Base-by-base conservation (phyloP, 148 eudicot species). In the Dysphania ambrosioides region DNA sequence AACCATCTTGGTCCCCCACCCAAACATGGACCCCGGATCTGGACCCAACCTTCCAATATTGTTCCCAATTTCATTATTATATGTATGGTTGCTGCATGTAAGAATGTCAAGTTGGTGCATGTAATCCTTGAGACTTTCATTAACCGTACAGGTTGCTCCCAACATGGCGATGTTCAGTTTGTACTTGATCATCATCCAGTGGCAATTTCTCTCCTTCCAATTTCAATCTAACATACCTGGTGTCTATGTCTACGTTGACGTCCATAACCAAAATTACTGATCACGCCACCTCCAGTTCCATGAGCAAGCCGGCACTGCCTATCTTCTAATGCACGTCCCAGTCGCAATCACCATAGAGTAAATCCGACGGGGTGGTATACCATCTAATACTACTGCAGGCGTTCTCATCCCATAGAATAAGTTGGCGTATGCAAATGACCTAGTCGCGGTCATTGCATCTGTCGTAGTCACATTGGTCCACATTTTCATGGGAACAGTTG, bases 1-100 rank as follows among this genome's bases (percentile, higher is more conserved):
- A 90, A 90, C 96, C 92, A 90, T 49, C 92, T 84, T 30, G 90
- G 92, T 32, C 88, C 87, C 5, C 87, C 88, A 29, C 91, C 86
- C 8, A 38, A 38, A 38, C 8, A 3, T 38, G 42, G 42, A 38
- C 42, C 42, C n/a, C n/a, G n/a, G n/a, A n/a, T n/a, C n/a, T n/a
- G n/a, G n/a, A n/a, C 49, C 49, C 12, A 15, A 1, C 9, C 9
- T 8, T 8, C 16, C 49, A 42, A 6, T 57, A 57, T 24, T 57
- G 29, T 57, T 24, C 61, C 61, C 61, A 6, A 24, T 57, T 24
- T 24, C 61, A 57, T 57, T 2, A 57, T 24, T 23, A 24, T 2
- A 19, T 19, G 58, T 55, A 55, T 55, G 58, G 23, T 55, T 55
- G 27, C n/a, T 55, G 26, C 26, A 21, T 55, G 2, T 2, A 59